Evolutionary conservation across 352 stramenopile genomes (phyloP).

Genomic region (Globisporangium paroecandrum): DNA sequence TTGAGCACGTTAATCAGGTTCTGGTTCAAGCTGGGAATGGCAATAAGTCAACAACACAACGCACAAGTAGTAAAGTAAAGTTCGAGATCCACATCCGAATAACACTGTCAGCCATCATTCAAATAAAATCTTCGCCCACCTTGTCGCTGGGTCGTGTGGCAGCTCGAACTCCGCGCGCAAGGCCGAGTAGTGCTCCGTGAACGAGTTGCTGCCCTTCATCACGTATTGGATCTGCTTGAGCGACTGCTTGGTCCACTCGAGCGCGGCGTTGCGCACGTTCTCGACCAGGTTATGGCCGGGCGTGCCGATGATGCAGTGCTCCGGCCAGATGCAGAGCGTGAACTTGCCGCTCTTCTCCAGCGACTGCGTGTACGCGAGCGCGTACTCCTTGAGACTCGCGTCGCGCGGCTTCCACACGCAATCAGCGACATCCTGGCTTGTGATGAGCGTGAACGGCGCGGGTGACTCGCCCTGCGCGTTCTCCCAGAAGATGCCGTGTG

Average conservation of each 20-base stretch:
- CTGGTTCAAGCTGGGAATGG: slow-evolving; percentile 68
- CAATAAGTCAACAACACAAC: slow-evolving; percentile 4
- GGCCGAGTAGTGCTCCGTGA: slow-evolving; percentile 97
- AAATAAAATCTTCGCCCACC: slow-evolving; percentile 19
- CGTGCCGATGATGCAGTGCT: slow-evolving; percentile 95
- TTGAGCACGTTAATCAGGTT: slow-evolving; percentile 84
- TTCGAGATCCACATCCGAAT: background rate
- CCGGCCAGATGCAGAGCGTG: slow-evolving; percentile 94
- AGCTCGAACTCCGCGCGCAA: slow-evolving; percentile 92
- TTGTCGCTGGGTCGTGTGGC: slow-evolving; percentile 57
- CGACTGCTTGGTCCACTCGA: slow-evolving; percentile 79
- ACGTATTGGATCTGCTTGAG: slow-evolving; percentile 82
- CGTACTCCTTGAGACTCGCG: slow-evolving; percentile 76
- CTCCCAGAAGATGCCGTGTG: slow-evolving; percentile 93
- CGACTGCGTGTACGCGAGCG: slow-evolving; percentile 86
- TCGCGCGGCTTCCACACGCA: slow-evolving; percentile 60
- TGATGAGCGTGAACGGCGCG: slow-evolving; percentile 93
- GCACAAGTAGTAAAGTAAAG: background rate
- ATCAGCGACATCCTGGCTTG: slow-evolving; percentile 61
- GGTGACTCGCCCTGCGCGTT: slow-evolving; percentile 65
- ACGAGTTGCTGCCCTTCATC: slow-evolving; percentile 92
- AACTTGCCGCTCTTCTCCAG: slow-evolving; percentile 90
- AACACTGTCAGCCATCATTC: background rate
- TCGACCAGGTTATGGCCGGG: slow-evolving; percentile 87
- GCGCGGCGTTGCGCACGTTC: slow-evolving; percentile 74